Evolutionary conservation across 257 asterid species (phyloP).

Genomic region (Anisodus tanguticus): DNA sequence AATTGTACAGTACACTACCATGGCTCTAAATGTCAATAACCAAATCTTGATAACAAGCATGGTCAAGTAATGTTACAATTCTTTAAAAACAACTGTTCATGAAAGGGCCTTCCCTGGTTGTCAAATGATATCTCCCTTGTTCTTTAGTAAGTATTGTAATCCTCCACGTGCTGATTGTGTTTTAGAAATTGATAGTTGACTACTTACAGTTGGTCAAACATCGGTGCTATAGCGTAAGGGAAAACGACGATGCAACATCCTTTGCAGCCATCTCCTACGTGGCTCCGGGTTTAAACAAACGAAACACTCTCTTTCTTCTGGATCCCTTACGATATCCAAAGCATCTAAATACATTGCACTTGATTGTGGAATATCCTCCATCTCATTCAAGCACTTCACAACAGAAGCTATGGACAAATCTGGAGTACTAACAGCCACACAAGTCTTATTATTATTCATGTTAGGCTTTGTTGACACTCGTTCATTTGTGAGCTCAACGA

Average conservation of each 20-base stretch:
- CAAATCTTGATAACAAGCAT: neutral
- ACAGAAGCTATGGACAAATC: slow-evolving; percentile 75
- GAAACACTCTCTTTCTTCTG: slow-evolving; percentile 78
- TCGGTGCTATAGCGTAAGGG: slow-evolving; percentile 69
- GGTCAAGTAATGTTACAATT: neutral
- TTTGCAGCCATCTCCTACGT: slow-evolving; percentile 93
- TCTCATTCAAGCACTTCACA: slow-evolving; percentile 73
- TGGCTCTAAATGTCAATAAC: neutral
- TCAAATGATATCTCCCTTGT: neutral
- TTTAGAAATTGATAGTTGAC: neutral
- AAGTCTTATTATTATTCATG: slow-evolving; percentile 28
- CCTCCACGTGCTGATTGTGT: neutral
- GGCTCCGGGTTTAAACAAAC: slow-evolving; percentile 86
- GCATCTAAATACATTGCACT: slow-evolving; percentile 96
- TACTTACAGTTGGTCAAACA: slow-evolving; percentile 32
- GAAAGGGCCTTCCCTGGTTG: neutral
- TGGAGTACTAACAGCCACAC: slow-evolving; percentile 37
- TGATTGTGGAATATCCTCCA: slow-evolving; percentile 78
- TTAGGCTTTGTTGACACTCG: slow-evolving; percentile 50
- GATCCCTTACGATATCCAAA: slow-evolving; percentile 74
- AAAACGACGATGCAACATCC: slow-evolving; percentile 66
- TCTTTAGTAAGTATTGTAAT: neutral
- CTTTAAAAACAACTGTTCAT: neutral
- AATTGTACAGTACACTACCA: neutral
- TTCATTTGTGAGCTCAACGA: slow-evolving; percentile 62